Percentiles rank a stretch among this genome's conserved stretches.
phyloP scores from a whole-genome alignment of 139 green algal species.

The Picochlorum sp. region DNA sequence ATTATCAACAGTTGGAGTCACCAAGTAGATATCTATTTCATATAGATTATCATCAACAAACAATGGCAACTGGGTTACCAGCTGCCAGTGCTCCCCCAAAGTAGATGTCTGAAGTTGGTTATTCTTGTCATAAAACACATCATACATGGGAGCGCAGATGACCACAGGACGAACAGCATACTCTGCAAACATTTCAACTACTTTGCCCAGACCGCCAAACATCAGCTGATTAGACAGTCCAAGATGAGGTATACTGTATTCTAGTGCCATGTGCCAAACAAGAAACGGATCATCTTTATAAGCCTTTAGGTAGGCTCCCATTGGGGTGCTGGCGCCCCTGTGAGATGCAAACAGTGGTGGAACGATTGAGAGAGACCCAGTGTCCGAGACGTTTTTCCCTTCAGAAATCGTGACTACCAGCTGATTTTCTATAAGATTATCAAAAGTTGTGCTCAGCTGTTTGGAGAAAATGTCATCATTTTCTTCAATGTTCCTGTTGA shows the following conservation, averaged over 20 bases:
- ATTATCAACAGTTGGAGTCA: neutral
- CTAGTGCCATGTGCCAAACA: slow-evolving; percentile 28
- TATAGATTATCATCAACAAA: neutral
- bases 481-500: slow-evolving; percentile 5
- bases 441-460: neutral
- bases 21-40: neutral
- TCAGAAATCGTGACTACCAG: slow-evolving; percentile 1
- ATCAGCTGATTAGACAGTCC: slow-evolving; percentile 14
- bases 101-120: slow-evolving; percentile 1
- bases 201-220: slow-evolving; percentile 29
- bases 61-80: neutral
- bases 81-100: neutral
- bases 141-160: slow-evolving; percentile 30
- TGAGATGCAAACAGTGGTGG: neutral
- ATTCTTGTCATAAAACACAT: slow-evolving; percentile 14
- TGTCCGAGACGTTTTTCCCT: neutral
- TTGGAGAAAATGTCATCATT: neutral
- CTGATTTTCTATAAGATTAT: neutral
- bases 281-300: neutral
- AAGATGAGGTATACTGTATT: slow-evolving; percentile 30
- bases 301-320: neutral
- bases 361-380: neutral
- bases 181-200: slow-evolving; percentile 27
- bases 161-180: slow-evolving; percentile 14
- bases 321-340: neutral